Conservation (phyloP, 371 early-diverging fungal genomes). For the Thermomucor indicae-seudaticae region DNA sequence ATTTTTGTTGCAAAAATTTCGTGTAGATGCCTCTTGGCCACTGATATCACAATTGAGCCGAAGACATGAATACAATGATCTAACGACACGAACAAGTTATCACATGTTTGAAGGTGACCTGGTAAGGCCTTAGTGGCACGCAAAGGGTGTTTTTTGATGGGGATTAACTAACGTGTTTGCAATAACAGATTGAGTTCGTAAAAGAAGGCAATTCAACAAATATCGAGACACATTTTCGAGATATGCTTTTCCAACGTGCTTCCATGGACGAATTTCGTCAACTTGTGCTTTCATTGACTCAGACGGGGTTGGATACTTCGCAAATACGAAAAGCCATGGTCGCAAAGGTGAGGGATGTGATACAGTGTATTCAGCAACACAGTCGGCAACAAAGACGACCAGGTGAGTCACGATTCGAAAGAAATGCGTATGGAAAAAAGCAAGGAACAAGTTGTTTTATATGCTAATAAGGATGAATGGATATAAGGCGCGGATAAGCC, state of each 20-base stretch:
- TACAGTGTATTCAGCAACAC: slow-evolving; percentile 59
- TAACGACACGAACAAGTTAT: slow-evolving; percentile 55
- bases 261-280: slow-evolving; percentile 71
- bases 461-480: background rate
- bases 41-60: slow-evolving; percentile 74
- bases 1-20: background rate
- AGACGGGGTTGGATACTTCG: slow-evolving; percentile 41
- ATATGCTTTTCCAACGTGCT: slow-evolving; percentile 72
- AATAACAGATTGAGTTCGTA: slow-evolving; percentile 54
- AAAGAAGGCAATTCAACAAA: slow-evolving; percentile 57
- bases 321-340: slow-evolving; percentile 69
- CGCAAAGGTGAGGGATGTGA: slow-evolving; percentile 59
- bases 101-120: slow-evolving; percentile 57
- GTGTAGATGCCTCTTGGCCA: slow-evolving; percentile 73
- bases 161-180: background rate
- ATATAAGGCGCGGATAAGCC: background rate
- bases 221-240: slow-evolving; percentile 57
- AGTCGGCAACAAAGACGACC: slow-evolving; percentile 17
- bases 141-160: background rate
- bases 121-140: slow-evolving; percentile 11
- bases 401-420: background rate
- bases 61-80: slow-evolving; percentile 69
- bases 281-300: slow-evolving; percentile 39
- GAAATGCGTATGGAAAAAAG: background rate
- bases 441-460: background rate